Conservation (phyloP, 495 filamentous ascomycete genomes). For the Platismatia glauca region DNA sequence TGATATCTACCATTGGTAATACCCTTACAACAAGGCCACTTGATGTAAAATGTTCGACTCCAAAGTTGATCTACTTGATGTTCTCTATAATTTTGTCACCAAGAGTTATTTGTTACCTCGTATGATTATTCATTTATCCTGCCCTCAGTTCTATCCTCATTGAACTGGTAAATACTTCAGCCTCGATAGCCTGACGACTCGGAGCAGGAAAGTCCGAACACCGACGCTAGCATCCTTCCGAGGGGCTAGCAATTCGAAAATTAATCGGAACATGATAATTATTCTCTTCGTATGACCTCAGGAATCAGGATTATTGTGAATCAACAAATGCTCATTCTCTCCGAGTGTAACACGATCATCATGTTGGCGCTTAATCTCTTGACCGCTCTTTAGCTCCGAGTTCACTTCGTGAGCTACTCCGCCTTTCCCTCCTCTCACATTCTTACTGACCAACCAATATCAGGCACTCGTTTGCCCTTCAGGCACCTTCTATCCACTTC, state of each 20-base stretch:
- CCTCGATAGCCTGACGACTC: too few species aligned
- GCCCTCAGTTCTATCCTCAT: too few species aligned
- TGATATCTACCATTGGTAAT: too few species aligned
- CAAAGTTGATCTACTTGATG: too few species aligned
- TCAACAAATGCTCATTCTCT: too few species aligned
- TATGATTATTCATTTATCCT: too few species aligned
- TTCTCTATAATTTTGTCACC: too few species aligned
- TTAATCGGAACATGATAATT: not conserved
- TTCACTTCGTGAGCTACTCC: not conserved
- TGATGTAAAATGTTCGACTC: too few species aligned
- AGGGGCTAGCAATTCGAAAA: not conserved
- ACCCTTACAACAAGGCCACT: too few species aligned
- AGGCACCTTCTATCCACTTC: slow-evolving; percentile 14
- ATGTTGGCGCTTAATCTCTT: slow-evolving; percentile 8
- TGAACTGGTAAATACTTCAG: too few species aligned
- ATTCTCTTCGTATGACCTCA: not conserved
- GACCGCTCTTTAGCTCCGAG: slow-evolving; percentile 6
- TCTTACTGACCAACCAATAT: slow-evolving; percentile 20
- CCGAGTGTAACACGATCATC: not conserved
- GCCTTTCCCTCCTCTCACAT: not conserved
- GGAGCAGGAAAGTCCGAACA: not conserved
- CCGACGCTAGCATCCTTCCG: not conserved
- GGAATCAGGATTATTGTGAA: too few species aligned
- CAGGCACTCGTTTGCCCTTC: slow-evolving; percentile 11
- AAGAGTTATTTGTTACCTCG: too few species aligned